phyloP scores from a whole-genome alignment of 208 protist species.

The Acanthamoeba sp. region DNA sequence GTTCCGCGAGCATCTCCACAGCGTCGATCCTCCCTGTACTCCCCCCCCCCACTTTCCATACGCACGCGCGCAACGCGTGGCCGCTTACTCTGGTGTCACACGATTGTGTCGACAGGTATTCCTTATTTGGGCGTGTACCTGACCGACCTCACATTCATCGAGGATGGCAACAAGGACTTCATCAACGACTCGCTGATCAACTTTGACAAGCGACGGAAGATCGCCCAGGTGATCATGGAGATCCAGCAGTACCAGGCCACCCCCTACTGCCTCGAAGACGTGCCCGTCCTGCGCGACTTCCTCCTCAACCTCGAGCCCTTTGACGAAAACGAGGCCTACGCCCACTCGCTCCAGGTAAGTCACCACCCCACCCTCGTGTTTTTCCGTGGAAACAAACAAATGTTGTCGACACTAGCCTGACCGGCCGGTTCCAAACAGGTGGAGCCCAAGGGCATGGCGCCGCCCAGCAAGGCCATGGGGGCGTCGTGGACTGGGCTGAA shows the following conservation, averaged over 20 bases:
- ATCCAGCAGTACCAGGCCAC: conserved; percentile 77
- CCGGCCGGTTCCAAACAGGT: neutral
- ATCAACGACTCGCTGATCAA: conserved; percentile 73
- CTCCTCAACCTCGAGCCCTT: conserved; percentile 50
- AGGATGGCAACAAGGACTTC: conserved; percentile 72
- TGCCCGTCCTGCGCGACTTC: conserved; percentile 7
- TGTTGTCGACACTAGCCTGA: too few relatives aligned
- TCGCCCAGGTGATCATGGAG: conserved; percentile 71
- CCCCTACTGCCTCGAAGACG: conserved; percentile 69
- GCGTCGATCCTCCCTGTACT: conserved; percentile 50
- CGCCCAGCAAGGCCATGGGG: neutral
- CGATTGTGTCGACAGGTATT: conserved; percentile 74
- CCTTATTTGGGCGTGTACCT: conserved; percentile 77
- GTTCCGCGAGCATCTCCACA: conserved; percentile 71
- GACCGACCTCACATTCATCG: conserved; percentile 75
- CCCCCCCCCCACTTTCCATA: neutral
- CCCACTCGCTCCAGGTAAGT: conserved; percentile 33
- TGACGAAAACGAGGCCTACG: conserved; percentile 71
- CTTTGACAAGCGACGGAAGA: conserved; percentile 75
- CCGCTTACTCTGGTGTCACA: neutral
- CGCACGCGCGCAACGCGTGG: neutral
- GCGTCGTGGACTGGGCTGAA: neutral
- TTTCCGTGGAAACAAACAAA: too few relatives aligned
- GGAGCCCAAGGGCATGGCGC: conserved; percentile 51
- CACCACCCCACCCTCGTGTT: too few relatives aligned